Conservation (phyloP, 1,284 basidiomycete genomes). For the Retiboletus flavoniger region DNA sequence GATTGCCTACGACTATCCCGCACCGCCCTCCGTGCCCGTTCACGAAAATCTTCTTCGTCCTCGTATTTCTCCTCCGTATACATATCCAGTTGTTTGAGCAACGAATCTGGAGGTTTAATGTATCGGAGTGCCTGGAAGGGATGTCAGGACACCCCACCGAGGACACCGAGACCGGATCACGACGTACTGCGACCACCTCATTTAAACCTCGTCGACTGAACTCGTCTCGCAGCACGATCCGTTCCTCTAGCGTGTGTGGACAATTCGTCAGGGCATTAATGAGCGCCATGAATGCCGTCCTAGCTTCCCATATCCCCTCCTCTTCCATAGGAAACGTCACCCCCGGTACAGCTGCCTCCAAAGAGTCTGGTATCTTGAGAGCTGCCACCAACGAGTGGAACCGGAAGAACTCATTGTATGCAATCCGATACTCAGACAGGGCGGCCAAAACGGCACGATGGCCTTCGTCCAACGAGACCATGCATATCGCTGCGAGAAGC, state of each 20-base stretch:
- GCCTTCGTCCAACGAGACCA: slow-evolving; percentile 71
- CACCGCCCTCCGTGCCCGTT: slow-evolving; percentile 53
- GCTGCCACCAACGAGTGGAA: slow-evolving; percentile 76
- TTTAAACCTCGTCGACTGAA: slow-evolving; percentile 78
- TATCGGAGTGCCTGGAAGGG: slow-evolving; percentile 64
- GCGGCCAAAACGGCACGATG: slow-evolving; percentile 74
- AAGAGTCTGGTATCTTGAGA: slow-evolving; percentile 54
- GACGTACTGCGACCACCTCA: slow-evolving; percentile 76
- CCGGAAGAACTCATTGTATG: slow-evolving; percentile 73
- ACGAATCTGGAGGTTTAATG: slow-evolving; percentile 69
- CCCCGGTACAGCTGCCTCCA: slow-evolving; percentile 37
- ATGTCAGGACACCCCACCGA: not conserved
- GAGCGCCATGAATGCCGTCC: slow-evolving; percentile 73
- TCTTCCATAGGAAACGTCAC: slow-evolving; percentile 49
- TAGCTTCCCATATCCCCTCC: slow-evolving; percentile 79
- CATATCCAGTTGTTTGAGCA: slow-evolving; percentile 74
- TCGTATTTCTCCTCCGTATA: slow-evolving; percentile 88
- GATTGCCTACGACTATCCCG: slow-evolving; percentile 36
- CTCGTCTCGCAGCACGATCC: slow-evolving; percentile 78
- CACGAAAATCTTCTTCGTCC: slow-evolving; percentile 81
- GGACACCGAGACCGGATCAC: not conserved
- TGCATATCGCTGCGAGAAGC: slow-evolving; percentile 80
- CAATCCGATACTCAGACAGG: slow-evolving; percentile 74
- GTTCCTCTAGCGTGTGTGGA: slow-evolving; percentile 75
- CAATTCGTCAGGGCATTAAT: slow-evolving; percentile 81